phyloP scores from a whole-genome alignment of 75 land plant genomes.

The Pinus taeda region DNA sequence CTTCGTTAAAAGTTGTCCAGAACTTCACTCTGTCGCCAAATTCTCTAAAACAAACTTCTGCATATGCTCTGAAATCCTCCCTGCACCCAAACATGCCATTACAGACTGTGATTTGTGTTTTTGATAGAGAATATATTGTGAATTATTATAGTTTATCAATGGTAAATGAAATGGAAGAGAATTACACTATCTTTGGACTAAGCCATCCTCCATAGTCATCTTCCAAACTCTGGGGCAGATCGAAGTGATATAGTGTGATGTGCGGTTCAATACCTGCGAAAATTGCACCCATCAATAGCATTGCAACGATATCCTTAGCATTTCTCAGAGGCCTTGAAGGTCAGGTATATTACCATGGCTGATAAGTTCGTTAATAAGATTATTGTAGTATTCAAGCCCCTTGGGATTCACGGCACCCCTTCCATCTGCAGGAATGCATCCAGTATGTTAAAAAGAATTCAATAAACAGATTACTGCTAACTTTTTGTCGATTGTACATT shows the following conservation, averaged over 20 bases:
- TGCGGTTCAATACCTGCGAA: constrained; percentile 64
- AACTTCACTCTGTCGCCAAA: constrained; percentile 38
- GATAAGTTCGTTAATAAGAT: constrained; percentile 31
- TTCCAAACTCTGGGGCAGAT: constrained; percentile 66
- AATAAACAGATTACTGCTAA: background rate
- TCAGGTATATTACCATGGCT: constrained; percentile 14
- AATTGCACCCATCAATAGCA: background rate
- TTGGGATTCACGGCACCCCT: constrained; percentile 32
- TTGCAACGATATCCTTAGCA: too few species aligned
- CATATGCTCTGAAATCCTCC: background rate
- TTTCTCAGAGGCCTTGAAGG: too few species aligned
- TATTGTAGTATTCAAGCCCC: constrained; percentile 42
- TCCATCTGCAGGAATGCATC: constrained; percentile 19
- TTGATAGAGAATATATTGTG: background rate
- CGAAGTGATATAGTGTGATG: constrained; percentile 52
- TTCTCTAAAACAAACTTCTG: background rate
- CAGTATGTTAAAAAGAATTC: background rate
- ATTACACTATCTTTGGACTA: constrained; percentile 48
- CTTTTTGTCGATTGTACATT: background rate
- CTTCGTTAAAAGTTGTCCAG: constrained; percentile 74
- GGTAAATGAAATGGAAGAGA: background rate
- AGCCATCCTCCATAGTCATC: constrained; percentile 74
- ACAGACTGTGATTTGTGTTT: background rate
- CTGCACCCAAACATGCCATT: background rate
- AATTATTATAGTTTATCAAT: background rate